phyloP scores from a whole-genome alignment of 805 yeast genomes.

The Yarrowia sp. region DNA sequence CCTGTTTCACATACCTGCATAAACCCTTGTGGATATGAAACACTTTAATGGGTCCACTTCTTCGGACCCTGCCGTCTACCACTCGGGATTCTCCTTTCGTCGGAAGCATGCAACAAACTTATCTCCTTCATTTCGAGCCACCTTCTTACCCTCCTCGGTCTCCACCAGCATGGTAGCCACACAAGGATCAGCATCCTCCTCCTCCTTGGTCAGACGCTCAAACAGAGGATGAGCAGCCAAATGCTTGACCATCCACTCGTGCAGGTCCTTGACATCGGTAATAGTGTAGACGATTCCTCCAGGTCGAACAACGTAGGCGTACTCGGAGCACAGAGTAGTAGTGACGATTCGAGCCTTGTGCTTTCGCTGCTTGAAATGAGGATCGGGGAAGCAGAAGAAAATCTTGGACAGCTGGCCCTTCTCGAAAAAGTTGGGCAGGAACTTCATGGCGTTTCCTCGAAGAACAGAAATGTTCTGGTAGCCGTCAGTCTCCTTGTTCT shows the following conservation, averaged over 20 bases:
- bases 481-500: constrained; percentile 43
- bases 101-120: constrained; percentile 87
- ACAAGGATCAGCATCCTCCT: constrained; percentile 79
- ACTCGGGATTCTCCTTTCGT: constrained; percentile 45
- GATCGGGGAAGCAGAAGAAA: constrained; percentile 99
- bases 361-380: constrained; percentile 95
- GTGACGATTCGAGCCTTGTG: constrained; percentile 97
- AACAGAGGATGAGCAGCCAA: constrained; percentile 88
- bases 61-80: no score
- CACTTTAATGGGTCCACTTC: no score
- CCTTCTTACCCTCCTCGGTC: constrained; percentile 99
- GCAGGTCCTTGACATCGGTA: constrained; percentile 91
- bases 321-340: constrained; percentile 81
- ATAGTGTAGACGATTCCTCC: constrained; percentile 91
- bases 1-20: no score
- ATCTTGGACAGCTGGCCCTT: constrained; percentile 82
- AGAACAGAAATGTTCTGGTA: constrained; percentile 87
- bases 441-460: constrained; percentile 97
- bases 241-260: constrained; percentile 94
- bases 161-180: constrained; percentile 83
- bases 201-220: constrained; percentile 70
- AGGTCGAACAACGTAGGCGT: constrained; percentile 82
- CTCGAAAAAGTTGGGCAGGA: constrained; percentile 86
- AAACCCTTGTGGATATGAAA: no score
- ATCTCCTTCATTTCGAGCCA: constrained; percentile 80